Evolutionary conservation across 192 early-diverging fungal species (phyloP).

Genomic region (Powellomyces hirtus): DNA sequence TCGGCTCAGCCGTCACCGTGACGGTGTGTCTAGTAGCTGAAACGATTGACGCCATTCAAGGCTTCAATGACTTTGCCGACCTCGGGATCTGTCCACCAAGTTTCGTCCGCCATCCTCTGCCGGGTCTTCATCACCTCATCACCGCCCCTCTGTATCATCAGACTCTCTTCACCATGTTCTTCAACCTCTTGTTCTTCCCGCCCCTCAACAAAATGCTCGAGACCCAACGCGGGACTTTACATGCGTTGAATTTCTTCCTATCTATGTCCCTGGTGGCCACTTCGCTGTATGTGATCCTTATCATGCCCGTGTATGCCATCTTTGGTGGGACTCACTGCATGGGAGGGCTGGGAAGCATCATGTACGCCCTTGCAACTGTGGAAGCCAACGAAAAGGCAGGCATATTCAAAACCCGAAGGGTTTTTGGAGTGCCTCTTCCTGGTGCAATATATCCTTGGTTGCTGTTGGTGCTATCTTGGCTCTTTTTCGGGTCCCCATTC

Average conservation of each 20-base stretch:
- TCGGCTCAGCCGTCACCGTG: slow-evolving; percentile 4
- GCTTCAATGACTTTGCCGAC: neutral
- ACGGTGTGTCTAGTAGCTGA: neutral
- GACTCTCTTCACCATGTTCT: neutral
- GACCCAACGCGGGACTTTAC: slow-evolving; percentile 15
- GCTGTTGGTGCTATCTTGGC: slow-evolving; percentile 5
- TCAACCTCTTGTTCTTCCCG: slow-evolving; percentile 25
- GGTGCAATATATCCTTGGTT: slow-evolving; percentile 28
- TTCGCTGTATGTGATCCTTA: neutral
- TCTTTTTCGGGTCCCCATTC: slow-evolving; percentile 18
- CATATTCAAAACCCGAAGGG: slow-evolving; percentile 22
- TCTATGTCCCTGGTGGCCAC: neutral
- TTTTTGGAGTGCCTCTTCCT: slow-evolving; percentile 21
- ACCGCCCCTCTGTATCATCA: slow-evolving; percentile 4
- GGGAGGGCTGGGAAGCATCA: slow-evolving; percentile 8
- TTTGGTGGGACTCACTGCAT: neutral
- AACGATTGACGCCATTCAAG: neutral
- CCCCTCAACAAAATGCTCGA: slow-evolving; percentile 16
- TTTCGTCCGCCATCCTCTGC: neutral
- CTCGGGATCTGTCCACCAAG: slow-evolving; percentile 4
- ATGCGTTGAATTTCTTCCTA: slow-evolving; percentile 8
- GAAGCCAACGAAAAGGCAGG: slow-evolving; percentile 26
- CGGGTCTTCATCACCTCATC: slow-evolving; percentile 1
- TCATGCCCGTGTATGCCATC: neutral
- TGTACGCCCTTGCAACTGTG: slow-evolving; percentile 15